Conservation (phyloP, 768 basidiomycete genomes). For the Suillus bovinus region DNA sequence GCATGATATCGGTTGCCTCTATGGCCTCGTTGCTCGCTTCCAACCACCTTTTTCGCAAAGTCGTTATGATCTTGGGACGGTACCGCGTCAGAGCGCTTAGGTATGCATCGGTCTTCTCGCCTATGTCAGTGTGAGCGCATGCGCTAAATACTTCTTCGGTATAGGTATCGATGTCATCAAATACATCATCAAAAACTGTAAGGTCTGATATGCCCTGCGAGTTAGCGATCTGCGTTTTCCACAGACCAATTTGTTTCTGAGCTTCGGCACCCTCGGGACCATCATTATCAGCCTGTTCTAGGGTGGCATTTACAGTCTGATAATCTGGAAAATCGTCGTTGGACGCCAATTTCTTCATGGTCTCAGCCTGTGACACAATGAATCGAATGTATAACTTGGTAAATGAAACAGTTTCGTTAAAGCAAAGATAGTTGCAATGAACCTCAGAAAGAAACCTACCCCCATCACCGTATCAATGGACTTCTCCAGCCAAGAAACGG, state of each 20-base stretch:
- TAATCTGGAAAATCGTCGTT: not conserved
- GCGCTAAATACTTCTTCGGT: not conserved
- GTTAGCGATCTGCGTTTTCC: not conserved
- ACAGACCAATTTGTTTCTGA: not conserved
- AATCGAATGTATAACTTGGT: not conserved
- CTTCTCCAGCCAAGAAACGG: not conserved
- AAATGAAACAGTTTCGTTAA: not conserved
- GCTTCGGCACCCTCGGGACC: not conserved
- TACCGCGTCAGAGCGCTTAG: not conserved
- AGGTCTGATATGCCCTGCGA: not conserved
- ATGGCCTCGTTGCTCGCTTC: not conserved
- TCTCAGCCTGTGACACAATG: not conserved
- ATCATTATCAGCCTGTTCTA: not conserved
- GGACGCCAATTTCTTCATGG: not conserved
- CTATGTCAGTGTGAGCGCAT: not conserved
- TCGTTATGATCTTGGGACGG: not conserved
- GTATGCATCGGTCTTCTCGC: not conserved
- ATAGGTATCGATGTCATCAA: not conserved
- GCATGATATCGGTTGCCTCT: not conserved
- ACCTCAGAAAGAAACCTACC: not conserved
- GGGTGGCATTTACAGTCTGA: not conserved
- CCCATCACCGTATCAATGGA: not conserved
- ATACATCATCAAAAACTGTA: not conserved
- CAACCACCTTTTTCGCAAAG: not conserved
- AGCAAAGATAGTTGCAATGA: not conserved